Conservation (phyloP, 345 rosid species). For the Abelmoschus esculentus region DNA sequence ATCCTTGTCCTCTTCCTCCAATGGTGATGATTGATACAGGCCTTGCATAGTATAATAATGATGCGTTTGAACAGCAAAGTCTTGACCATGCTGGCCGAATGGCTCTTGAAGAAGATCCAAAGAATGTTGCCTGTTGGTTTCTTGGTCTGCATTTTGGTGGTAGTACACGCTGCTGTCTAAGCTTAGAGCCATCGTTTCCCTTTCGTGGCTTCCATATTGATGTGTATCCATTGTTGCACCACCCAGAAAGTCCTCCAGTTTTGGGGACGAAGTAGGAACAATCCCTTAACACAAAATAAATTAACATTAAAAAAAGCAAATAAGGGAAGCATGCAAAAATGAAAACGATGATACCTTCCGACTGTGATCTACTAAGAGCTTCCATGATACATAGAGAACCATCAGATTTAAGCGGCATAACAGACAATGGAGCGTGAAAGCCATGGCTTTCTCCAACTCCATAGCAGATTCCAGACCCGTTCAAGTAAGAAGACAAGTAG, state of each 20-base stretch:
- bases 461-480: slow-evolving; percentile 29
- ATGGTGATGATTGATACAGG: slow-evolving; percentile 23
- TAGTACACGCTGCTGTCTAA: slow-evolving; percentile 38
- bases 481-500: slow-evolving; percentile 3
- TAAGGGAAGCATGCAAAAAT: neutral
- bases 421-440: slow-evolving; percentile 50
- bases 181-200: slow-evolving; percentile 42
- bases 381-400: slow-evolving; percentile 76
- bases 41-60: slow-evolving; percentile 30
- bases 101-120: neutral
- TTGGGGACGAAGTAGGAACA: slow-evolving; percentile 47
- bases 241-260: slow-evolving; percentile 69
- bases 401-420: slow-evolving; percentile 76
- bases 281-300: slow-evolving; percentile 23
- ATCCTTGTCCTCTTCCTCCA: slow-evolving; percentile 27
- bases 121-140: slow-evolving; percentile 3
- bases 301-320: neutral
- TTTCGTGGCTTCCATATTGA: slow-evolving; percentile 30
- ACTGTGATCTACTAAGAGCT: slow-evolving; percentile 55
- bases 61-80: slow-evolving; percentile 25
- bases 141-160: slow-evolving; percentile 25
- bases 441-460: slow-evolving; percentile 36
- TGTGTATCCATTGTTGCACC: slow-evolving; percentile 43
- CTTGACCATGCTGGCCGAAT: neutral
- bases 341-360: slow-evolving; percentile 33